Evolutionary conservation across 2,329 filamentous ascomycete species (phyloP), one percentile per base, ranked within the genome.

Genomic region (Diplodia sapinea): DNA sequence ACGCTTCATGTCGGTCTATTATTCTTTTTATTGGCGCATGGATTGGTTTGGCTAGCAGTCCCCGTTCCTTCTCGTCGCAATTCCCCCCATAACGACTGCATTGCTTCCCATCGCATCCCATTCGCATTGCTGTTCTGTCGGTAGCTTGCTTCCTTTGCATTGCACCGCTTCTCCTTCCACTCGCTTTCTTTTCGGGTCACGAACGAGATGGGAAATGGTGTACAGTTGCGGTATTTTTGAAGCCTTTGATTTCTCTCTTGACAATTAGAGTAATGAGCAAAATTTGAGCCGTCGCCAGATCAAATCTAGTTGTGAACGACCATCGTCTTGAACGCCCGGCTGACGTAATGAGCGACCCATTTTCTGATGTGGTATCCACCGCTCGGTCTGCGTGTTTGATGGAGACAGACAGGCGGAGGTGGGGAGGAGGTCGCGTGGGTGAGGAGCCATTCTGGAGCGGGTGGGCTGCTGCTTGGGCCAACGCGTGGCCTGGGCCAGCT

Each of bases 11-110:
- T 63, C 59, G 59, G 47, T 47, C 23, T 29, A n/a, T 59, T 38
- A 47, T 61, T 62, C 12, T 38, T 13, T 47, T 38, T 6, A 38
- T 63, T 36, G 59, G 59, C 59, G 59, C 47, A 51, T 63, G 40
- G 59, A 31, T 51, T 31, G 59, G 47, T n/a, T 63, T 63, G 47
- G 59, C 59, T 63, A 63, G 43, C 43, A 20, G 47, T 63, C 23
- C 15, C 12, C 23, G 15, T 61, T 61, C 33, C 23, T 47, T 40
- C 31, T 38, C 17, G 43, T 40, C 17, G 15, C 54, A 38, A 40
- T 29, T 43, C 31, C 59, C 47, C 59, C 43, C 47, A 51, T 63
- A 38, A 63, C 47, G 59, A 63, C 31, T 26, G 59, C 59, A 11
- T 63, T 63, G 31, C 59, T 63, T 63, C 31, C 50, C 15, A 33